A percentile compares a stretch with the other conserved stretches of the same genome.
Evolutionary conservation across 2,329 filamentous ascomycete species (phyloP).

Genomic region (Westerdykella sp.): DNA sequence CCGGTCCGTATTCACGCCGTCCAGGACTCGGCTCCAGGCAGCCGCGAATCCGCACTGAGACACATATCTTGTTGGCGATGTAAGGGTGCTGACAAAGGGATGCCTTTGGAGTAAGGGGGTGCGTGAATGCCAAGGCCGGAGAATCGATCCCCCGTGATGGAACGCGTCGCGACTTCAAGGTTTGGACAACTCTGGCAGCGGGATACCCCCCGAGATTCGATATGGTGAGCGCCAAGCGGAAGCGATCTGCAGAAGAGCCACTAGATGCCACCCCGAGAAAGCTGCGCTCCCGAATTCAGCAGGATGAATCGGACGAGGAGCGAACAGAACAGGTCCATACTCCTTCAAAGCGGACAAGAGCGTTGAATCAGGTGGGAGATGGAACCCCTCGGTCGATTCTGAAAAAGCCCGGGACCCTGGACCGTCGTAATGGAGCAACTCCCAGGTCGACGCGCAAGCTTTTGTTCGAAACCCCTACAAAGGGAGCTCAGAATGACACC

Average conservation of each 20-base stretch:
- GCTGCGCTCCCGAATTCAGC: constrained; percentile 14
- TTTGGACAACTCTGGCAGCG: constrained; percentile 13
- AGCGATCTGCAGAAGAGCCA: constrained; percentile 16
- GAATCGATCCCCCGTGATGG: constrained; percentile 3
- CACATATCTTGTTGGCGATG: neutral
- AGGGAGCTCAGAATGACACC: constrained; percentile 28
- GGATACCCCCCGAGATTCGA: constrained; percentile 4
- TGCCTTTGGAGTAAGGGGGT: too few relatives aligned
- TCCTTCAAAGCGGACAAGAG: constrained; percentile 23
- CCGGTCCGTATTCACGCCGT: too few relatives aligned
- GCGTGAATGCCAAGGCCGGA: constrained; percentile 4
- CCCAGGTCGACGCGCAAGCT: constrained; percentile 43
- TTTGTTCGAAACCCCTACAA: constrained; percentile 42
- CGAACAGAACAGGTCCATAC: constrained; percentile 21
- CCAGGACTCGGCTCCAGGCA: neutral
- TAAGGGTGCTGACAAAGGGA: neutral
- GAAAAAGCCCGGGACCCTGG: constrained; percentile 22
- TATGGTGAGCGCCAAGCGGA: constrained; percentile 31
- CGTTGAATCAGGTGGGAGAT: constrained; percentile 16
- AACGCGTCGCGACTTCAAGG: constrained; percentile 11
- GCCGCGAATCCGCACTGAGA: neutral
- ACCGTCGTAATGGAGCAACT: constrained; percentile 26
- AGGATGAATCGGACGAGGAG: constrained; percentile 10
- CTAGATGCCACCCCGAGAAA: constrained; percentile 23
- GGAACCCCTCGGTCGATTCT: constrained; percentile 31